phyloP scores from a whole-genome alignment of 2,329 filamentous ascomycete species.

The Aureobasidium sp. region DNA sequence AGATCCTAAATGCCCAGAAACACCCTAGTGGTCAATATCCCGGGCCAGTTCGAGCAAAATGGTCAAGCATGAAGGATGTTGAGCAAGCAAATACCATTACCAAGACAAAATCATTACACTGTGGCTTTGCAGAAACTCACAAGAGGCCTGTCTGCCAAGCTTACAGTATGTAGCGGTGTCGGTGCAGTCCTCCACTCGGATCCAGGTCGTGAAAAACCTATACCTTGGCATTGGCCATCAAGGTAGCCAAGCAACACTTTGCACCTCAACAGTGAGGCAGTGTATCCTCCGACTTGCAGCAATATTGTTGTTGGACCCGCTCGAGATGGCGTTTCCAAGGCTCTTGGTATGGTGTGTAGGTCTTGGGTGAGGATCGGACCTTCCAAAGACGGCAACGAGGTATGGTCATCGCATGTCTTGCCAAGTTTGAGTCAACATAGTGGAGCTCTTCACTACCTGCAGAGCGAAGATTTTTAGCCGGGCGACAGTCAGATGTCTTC shows the following conservation, averaged over 20 bases:
- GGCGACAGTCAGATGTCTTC: neutral
- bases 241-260: conserved; percentile 12
- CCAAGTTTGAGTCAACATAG: neutral
- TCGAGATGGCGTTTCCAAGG: neutral
- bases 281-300: neutral
- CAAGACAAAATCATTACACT: neutral
- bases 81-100: neutral
- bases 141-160: neutral
- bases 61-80: neutral
- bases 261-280: conserved; percentile 1
- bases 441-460: neutral
- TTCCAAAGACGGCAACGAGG: neutral
- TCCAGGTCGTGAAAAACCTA: neutral
- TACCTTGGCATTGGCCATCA: conserved; percentile 14
- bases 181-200: neutral
- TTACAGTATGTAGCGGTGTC: neutral
- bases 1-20: conserved; percentile 2
- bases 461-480: neutral
- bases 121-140: neutral
- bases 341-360: neutral
- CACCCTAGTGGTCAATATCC: neutral
- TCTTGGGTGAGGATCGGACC: neutral
- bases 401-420: neutral
- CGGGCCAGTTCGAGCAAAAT: neutral
- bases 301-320: neutral